Conservation (phyloP, 2,329 filamentous ascomycete genomes). For the Aspergillus felis region DNA sequence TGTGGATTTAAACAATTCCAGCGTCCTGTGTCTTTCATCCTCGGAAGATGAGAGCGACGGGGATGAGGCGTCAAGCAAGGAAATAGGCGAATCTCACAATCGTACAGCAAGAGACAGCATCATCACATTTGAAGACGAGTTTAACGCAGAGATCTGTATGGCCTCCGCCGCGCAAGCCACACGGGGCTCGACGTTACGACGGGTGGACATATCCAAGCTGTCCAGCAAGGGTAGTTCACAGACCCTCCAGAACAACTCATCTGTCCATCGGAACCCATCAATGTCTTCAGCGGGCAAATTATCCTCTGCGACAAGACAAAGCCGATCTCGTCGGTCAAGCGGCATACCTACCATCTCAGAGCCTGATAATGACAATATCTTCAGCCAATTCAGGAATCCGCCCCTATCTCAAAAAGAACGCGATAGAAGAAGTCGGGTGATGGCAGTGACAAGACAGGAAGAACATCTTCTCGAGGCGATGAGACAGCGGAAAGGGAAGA, state of each 20-base stretch:
- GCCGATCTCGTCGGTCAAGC: slow-evolving; percentile 27
- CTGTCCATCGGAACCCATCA: slow-evolving; percentile 20
- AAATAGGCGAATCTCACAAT: slow-evolving; percentile 11
- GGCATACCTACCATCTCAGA: slow-evolving; percentile 34
- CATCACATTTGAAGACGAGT: slow-evolving; percentile 33
- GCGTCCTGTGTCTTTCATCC: slow-evolving; percentile 48
- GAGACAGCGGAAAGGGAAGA: slow-evolving; percentile 45
- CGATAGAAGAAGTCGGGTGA: slow-evolving; percentile 44
- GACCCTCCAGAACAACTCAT: slow-evolving; percentile 13
- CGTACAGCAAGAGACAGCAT: slow-evolving; percentile 35
- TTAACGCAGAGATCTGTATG: slow-evolving; percentile 42
- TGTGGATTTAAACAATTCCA: slow-evolving; percentile 42
- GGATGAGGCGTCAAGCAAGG: slow-evolving; percentile 18
- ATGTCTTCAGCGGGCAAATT: slow-evolving; percentile 27
- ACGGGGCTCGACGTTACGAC: slow-evolving; percentile 24
- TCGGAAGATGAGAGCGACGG: slow-evolving; percentile 45
- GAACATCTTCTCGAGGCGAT: slow-evolving; percentile 50
- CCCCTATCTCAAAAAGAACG: slow-evolving; percentile 22
- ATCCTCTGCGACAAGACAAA: slow-evolving; percentile 20
- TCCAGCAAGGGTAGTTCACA: slow-evolving; percentile 25
- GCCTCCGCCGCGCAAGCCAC: slow-evolving; percentile 37
- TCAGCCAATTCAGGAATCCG: slow-evolving; percentile 16
- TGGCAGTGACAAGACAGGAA: slow-evolving; percentile 53
- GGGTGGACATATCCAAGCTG: slow-evolving; percentile 24
- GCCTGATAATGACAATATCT: slow-evolving; percentile 24